Base-by-base conservation (phyloP, 1,284 basidiomycete species). In the Volvariella surrecta region DNA sequence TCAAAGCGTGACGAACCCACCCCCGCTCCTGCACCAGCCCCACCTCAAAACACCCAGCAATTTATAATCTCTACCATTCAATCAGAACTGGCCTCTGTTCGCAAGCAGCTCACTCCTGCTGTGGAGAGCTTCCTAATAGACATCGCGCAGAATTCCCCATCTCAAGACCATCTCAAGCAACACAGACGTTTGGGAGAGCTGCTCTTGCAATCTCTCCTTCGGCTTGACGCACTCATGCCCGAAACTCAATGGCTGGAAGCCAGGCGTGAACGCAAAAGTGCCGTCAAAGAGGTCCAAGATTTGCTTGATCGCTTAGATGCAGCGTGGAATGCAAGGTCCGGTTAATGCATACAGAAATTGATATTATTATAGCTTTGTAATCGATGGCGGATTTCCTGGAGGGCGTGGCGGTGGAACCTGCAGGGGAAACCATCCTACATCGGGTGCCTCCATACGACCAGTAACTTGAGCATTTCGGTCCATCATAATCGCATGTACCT, bases 171-270 rank as follows among this genome's bases (percentile, higher is more conserved):
- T 24, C 31, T 59, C 22, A 67, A 63, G 43, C 79, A 84, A 48
- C 81, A 84, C 50, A 57, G 64, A 9, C 71, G 82, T 8, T 60
- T 89, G 37, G 79, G 74, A 16, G 86, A 89, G 60, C 61, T 86
- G 42, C 68, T 92, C 19, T 67, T 91, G 19, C 89, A 91, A 59
- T 71, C 76, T 11, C 67, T 92, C 18, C 70, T 92, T 6, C 74
- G 84, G 32, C 65, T 92, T 20, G 89, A 92, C 54, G 80, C 80
- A 41, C 70, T 90, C 54, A 62, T 64, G 22, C 67, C 81, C 19
- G 79, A 85, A 40, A 70, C 74, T 24, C 71, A 76, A 42, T 90
- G 86, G 82, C 71, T 75, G 15, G 68, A 76, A 3, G 88, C 87
- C 15, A 68, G 89, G 48, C 63, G 65, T 48, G 74, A 83, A 56